Evolutionary conservation across 2,329 filamentous ascomycete genomes (phyloP), one percentile per base, ranked within the genome.

Genomic region (Fusarium sp.): DNA sequence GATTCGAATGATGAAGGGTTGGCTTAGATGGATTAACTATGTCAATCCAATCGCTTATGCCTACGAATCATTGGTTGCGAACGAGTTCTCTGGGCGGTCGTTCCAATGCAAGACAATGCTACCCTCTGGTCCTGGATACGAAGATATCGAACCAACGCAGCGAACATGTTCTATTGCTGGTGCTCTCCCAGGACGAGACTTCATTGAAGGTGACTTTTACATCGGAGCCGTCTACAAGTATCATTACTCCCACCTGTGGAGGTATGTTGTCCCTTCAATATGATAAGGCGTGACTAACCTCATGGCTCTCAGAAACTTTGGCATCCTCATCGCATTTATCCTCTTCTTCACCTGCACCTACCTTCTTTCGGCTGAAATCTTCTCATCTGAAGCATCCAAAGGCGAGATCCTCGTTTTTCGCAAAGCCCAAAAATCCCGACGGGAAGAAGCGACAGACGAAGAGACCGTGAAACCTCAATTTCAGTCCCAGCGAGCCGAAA

Each of bases 1-100:
- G 0, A 68, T 70, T 1, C 60, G 68, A n/a, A 73, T 90, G 73
- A 91, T 88, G 87, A 82, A 73, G 8, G 21, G 43, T 7, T 72
- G 73, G 74, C 33, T 87, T 11, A 84, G 85, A 5, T 92, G 89
- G 88, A 84, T 86, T n/a, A 80, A 86, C 31, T 91, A 89, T 88
- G 86, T 91, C 59, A 88, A 86, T 52, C 75, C 88, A 3, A 84
- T 91, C n/a, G 85, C 83, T 5, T 91, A 91, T 62, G 88, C 83
- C 0, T 91, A 91, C 69, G 89, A 92, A 68, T 80, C 84, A 3
- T 78, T 91, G 12, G 85, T 89, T 83, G 80, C 86, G 48, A 91
- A 91, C 74, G 90, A 92, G 66, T 86, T 88, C 52, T 78, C 81
- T 26, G 80, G 82, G 12, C 79, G 80, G 11, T 68, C 77, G 1